A percentile compares a stretch with the other conserved stretches of the same genome.
Evolutionary conservation across 148 eudicot species (phyloP).

Genomic region (Vaccinium myrtillus): DNA sequence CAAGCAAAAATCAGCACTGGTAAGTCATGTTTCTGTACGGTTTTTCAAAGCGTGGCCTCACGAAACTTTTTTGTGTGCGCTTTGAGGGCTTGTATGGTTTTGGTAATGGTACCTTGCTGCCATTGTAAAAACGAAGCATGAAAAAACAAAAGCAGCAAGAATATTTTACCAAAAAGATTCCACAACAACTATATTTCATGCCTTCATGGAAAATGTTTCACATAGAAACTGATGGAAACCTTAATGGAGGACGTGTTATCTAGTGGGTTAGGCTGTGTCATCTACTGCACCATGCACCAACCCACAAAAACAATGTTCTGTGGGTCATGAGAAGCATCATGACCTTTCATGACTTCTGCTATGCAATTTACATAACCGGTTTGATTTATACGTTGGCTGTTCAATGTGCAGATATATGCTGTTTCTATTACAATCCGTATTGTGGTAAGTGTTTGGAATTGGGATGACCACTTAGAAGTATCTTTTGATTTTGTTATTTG

Average conservation of each 20-base stretch:
- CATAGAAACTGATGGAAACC: background rate
- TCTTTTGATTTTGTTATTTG: background rate
- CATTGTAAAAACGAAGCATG: background rate
- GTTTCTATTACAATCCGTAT: constrained; percentile 71
- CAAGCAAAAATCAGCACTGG: background rate
- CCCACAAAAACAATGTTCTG: background rate
- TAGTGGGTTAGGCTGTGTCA: background rate
- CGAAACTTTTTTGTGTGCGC: background rate
- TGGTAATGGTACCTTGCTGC: background rate
- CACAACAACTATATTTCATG: background rate
- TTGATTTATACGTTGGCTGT: constrained; percentile 11
- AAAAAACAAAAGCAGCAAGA: background rate
- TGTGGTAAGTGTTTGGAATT: constrained; percentile 49
- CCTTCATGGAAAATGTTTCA: background rate
- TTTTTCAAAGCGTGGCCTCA: background rate
- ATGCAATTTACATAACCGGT: background rate
- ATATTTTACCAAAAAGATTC: too few species aligned
- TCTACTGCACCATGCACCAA: background rate
- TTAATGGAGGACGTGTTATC: background rate
- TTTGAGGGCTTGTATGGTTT: background rate
- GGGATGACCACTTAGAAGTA: background rate
- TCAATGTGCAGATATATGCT: constrained; percentile 55
- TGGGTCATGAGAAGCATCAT: background rate
- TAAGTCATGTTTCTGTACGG: background rate
- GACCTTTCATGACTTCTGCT: background rate